Evolutionary conservation across 768 basidiomycete species (phyloP), one percentile per base, ranked within the genome.

Genomic region (Termitomyces sp.): DNA sequence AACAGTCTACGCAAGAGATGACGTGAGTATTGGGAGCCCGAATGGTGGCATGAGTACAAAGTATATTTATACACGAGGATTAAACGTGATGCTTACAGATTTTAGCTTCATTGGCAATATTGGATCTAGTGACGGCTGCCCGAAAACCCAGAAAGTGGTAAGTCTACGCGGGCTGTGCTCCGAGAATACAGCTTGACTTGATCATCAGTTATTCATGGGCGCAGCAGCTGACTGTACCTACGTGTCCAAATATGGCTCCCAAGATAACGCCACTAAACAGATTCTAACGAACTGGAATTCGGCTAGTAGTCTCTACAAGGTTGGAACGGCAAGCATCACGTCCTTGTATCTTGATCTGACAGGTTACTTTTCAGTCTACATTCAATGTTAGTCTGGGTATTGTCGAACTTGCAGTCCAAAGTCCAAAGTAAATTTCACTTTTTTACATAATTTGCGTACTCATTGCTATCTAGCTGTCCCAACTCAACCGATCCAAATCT

Each of bases 161-260:
- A 62, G 82, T 73, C 13, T 20, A 24, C 41, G 10, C 10, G 22
- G 13, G 20, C 1, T 56, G 49, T 13, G 7, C 20, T 22, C 24
- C 58, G 41, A 29, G 42, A 18, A 52, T 34, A 13, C 41, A 48
- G 18, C 9, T 26, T 48, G 16, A 48, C 34, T 59, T 49, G 57
- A 50, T 47, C 34, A 51, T 34, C 26, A 84, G 82, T 63, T 83
- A 26, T 92, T 87, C 68, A 86, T 94, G 84, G 93, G 93, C 26
- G 88, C 93, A 55, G 92, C 92, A 0, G 87, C 92, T 5, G 93
- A 94, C 68, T 94, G 93, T 71, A 82, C 80, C 60, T 94, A 93
- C 66, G 83, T 86, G 12, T 63, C 72, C 31, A 77, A 77, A 58
- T 90, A 90, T 64, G 86, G 83, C 31, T 79, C 80, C 2, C 74